These are phyloP conservation scores for Pseudisothecium myosuroides DNA, from an alignment of 225 moss, liverwort and hornwort species.

Conservation along the genomic window DNA sequence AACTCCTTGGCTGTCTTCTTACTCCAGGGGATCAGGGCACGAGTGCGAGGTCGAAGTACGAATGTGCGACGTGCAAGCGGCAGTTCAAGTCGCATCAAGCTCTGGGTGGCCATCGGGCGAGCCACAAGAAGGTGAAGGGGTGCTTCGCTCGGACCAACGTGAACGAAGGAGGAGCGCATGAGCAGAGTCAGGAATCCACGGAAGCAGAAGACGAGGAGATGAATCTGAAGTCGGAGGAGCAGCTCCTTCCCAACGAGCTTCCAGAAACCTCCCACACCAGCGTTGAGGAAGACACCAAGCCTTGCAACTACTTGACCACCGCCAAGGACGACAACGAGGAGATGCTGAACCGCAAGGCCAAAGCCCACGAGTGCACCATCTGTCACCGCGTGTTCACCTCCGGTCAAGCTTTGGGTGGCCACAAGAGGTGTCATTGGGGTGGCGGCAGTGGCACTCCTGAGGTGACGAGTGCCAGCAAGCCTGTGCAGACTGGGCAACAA, in stretches of 20 bases:
- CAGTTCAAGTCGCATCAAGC: conserved; percentile 95
- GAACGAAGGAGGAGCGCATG: conserved; percentile 38
- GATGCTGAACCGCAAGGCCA: conserved; percentile 56
- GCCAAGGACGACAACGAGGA: conserved; percentile 84
- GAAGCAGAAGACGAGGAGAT: conserved; percentile 65
- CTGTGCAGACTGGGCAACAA: conserved; percentile 14
- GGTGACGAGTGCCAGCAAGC: conserved; percentile 12
- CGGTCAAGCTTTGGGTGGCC: conserved; percentile 92
- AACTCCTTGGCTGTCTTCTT: not conserved
- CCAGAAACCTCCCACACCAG: conserved; percentile 57
- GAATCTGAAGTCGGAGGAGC: conserved; percentile 49
- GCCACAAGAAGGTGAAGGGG: conserved; percentile 99
- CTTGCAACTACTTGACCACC: conserved; percentile 26
- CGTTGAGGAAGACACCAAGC: conserved; percentile 29
- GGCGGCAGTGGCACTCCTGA: conserved; percentile 47
- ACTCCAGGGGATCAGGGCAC: conserved; percentile 33
- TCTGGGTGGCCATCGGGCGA: conserved; percentile 87
- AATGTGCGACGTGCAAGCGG: conserved; percentile 78
- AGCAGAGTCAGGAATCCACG: conserved; percentile 45
- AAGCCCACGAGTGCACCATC: conserved; percentile 74
- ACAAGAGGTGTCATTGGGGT: conserved; percentile 96
- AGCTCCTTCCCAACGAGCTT: conserved; percentile 34
- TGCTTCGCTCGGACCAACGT: conserved; percentile 79
- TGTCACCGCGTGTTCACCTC: conserved; percentile 74
- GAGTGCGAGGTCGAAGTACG: conserved; percentile 49